Conservation (phyloP, 2,329 filamentous ascomycete genomes). For the Claviceps purpurea region DNA sequence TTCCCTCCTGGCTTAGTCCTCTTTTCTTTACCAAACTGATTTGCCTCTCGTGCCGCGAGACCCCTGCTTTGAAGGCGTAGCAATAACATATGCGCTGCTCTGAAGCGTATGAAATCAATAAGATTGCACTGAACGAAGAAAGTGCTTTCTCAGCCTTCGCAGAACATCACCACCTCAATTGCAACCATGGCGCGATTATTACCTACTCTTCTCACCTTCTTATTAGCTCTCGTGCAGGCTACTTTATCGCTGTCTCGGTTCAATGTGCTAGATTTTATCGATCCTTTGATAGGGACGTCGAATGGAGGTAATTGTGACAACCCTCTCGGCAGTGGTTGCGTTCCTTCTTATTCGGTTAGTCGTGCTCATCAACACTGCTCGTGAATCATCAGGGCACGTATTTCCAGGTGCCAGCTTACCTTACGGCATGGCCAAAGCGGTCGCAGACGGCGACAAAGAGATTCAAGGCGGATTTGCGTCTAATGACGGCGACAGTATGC, state of each 20-base stretch:
- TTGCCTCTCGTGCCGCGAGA: no score
- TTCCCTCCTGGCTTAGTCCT: no score
- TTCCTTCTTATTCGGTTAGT: not conserved
- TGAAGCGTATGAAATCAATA: no score
- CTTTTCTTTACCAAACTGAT: no score
- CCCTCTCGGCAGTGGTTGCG: no score
- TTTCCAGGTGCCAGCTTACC: slow-evolving; percentile 17
- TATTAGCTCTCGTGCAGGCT: not conserved
- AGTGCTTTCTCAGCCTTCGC: no score
- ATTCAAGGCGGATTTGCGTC: slow-evolving; percentile 15
- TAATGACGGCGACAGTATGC: slow-evolving; percentile 12
- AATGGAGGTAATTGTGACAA: slow-evolving; percentile 11
- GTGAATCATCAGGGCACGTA: slow-evolving; percentile 11
- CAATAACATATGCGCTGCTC: no score
- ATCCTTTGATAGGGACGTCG: slow-evolving; percentile 15
- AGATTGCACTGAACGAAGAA: no score
- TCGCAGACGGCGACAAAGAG: slow-evolving; percentile 15
- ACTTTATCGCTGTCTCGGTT: not conserved
- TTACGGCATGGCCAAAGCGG: slow-evolving; percentile 18
- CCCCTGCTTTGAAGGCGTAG: no score
- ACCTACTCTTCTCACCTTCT: not conserved
- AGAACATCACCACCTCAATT: not conserved
- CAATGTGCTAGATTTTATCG: slow-evolving; percentile 12
- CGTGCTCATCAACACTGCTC: not conserved
- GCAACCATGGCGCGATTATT: not conserved